phyloP scores from a whole-genome alignment of 73 alveolate genomes.

The Symbiodinium pilosum region DNA sequence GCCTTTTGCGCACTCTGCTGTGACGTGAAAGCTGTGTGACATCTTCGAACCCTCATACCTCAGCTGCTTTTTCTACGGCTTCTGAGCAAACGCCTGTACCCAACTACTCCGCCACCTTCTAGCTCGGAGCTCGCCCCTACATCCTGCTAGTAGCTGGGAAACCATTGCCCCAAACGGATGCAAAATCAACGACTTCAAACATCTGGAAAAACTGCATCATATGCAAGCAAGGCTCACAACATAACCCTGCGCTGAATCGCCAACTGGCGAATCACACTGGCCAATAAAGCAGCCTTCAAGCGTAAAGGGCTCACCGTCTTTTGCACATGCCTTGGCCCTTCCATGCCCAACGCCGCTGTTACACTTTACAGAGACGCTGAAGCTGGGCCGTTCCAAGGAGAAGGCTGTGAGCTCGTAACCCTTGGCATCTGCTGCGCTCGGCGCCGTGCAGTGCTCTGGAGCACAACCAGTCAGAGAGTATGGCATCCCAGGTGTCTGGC shows the following conservation, averaged over 20 bases:
- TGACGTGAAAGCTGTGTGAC: constrained; percentile 48
- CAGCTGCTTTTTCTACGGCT: neutral
- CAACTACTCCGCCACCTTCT: no score
- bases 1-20: constrained; percentile 39
- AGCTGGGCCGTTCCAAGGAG: constrained; percentile 54
- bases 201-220: no score
- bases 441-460: constrained; percentile 57
- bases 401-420: constrained; percentile 38
- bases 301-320: constrained; percentile 59
- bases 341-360: constrained; percentile 24
- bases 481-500: neutral
- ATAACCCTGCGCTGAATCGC: neutral
- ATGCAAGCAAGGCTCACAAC: neutral
- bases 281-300: constrained; percentile 32
- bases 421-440: constrained; percentile 1
- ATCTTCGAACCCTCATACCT: constrained; percentile 39
- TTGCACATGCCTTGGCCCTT: constrained; percentile 17
- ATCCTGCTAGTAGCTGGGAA: no score
- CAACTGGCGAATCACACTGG: neutral
- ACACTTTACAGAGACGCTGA: constrained; percentile 45
- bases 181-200: no score
- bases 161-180: no score
- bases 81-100: no score
- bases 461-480: constrained; percentile 32
- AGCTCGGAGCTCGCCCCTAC: no score